A percentile compares a stretch with the other conserved stretches of the same genome.
Conservation (phyloP, 306 rosid genomes). For the Dryas alaskensis region DNA sequence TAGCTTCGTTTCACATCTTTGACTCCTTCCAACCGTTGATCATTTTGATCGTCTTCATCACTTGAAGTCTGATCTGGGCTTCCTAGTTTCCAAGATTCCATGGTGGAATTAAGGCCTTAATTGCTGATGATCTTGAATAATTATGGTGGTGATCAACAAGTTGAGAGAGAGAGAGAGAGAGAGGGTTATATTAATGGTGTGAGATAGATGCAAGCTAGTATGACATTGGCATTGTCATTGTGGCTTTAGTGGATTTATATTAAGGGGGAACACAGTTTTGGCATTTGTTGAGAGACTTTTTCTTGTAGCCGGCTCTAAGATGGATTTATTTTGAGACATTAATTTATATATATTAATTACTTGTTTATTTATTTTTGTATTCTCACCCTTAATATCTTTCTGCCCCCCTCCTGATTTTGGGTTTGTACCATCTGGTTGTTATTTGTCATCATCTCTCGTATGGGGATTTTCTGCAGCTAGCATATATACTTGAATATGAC, state of each 20-base stretch:
- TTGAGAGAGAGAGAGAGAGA: not conserved
- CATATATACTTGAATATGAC: not conserved
- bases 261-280: conserved; percentile 40
- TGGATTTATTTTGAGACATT: conserved; percentile 19
- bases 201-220: conserved; percentile 5
- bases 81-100: conserved; percentile 44
- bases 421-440: conserved; percentile 1
- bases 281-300: conserved; percentile 39
- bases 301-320: conserved; percentile 67
- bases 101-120: not conserved
- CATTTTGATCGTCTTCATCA: conserved; percentile 43
- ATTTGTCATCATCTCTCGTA: conserved; percentile 9
- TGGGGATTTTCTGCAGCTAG: conserved; percentile 1
- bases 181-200: not conserved
- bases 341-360: not conserved
- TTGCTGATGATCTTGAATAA: too few relatives aligned
- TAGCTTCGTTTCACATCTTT: conserved; percentile 41
- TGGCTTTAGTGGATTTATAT: conserved; percentile 34
- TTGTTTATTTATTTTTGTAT: not conserved
- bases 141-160: too few relatives aligned
- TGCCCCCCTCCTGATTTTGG: not conserved
- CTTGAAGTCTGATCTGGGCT: conserved; percentile 47
- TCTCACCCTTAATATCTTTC: not conserved
- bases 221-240: not conserved
- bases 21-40: too few relatives aligned